A percentile compares a stretch with the other conserved stretches of the same genome.
Conservation (phyloP, 2,329 filamentous ascomycete species). For the Chaetothyriales sp. region DNA sequence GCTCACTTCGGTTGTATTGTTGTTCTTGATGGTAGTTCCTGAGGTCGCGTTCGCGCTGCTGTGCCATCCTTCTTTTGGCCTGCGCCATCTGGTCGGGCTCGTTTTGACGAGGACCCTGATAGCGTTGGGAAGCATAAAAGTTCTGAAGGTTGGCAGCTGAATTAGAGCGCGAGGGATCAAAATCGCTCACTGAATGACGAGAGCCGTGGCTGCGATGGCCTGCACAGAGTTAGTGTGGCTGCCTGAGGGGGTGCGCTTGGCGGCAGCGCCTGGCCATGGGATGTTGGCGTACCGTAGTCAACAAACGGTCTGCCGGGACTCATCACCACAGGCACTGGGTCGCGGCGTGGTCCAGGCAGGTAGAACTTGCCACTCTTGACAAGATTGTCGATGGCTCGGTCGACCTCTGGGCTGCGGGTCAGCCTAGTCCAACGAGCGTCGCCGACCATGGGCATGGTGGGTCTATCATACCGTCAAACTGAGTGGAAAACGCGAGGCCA, state of each 20-base stretch:
- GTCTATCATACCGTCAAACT: constrained; percentile 60
- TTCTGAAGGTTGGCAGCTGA: constrained; percentile 70
- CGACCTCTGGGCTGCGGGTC: constrained; percentile 55
- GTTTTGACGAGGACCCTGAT: constrained; percentile 61
- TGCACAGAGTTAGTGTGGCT: constrained; percentile 24
- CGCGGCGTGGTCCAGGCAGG: constrained; percentile 52
- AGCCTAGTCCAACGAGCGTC: constrained; percentile 12
- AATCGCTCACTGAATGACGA: constrained; percentile 73
- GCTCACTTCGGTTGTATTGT: constrained; percentile 94
- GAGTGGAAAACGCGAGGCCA: constrained; percentile 61
- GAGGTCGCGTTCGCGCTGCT: constrained; percentile 95
- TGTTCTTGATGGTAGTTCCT: constrained; percentile 99
- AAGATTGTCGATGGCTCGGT: constrained; percentile 86
- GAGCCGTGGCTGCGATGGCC: constrained; percentile 55
- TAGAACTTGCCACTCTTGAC: constrained; percentile 92
- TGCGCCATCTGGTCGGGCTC: constrained; percentile 98
- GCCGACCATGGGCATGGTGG: neutral
- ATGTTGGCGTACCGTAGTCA: constrained; percentile 43
- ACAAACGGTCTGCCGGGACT: constrained; percentile 35
- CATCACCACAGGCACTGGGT: constrained; percentile 56
- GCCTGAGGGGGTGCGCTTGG: constrained; percentile 10
- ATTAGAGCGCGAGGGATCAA: constrained; percentile 59
- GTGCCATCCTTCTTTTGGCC: constrained; percentile 97
- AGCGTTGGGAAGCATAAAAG: constrained; percentile 87
- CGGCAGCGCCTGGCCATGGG: constrained; percentile 7